Evolutionary conservation across 129 eudicot genomes (phyloP), one percentile per base, ranked within the genome.

Genomic region (Oenanthe sinensis): DNA sequence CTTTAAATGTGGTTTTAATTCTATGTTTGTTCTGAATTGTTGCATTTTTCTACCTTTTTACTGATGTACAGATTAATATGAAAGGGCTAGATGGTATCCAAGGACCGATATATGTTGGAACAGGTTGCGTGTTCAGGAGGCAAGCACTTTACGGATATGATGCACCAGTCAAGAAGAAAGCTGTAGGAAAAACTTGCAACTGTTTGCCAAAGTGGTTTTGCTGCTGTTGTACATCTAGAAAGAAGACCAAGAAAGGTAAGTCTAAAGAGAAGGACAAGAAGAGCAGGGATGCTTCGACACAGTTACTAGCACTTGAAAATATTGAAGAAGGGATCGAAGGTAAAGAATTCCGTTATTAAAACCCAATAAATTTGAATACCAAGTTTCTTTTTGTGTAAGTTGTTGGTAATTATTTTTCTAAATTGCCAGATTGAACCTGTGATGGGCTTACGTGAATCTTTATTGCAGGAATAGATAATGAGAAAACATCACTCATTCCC

Each of bases 81-180:
- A 85, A 85, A 82, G 88, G 88, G 44, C 83, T 85, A 40, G 88
- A 85, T 9, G 88, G 88, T 62, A 85, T 85, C 54, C 88, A 85
- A 79, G 88, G 88, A 33, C 88, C 88, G 2, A 85, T 85, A 26
- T 85, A 85, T 30, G 84, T 84, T 39, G 85, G 85, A 20, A 82
- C 85, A 60, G 85, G 85, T 54, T 82, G 85, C 33, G 82, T 78
- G 30, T 82, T 82, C 69, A 71, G 85, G 71, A 82, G 85, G 48
- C 85, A 82, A 73, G 85, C 85, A 17, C 85, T 82, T 2, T 82
- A 82, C 60, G 85, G 85, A 43, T 82, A 78, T n/a, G 85, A 82
- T 55, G 85, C 85, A 10, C 85, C 85, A 1, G 72, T 52, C 42
- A 80, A 82, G 77, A 82, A 82, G 85, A 82, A 82, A 72, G 28